A percentile compares a stretch with the other conserved stretches of the same genome.
Conservation (phyloP, 371 early-diverging fungal genomes). For the Circinella minor region DNA sequence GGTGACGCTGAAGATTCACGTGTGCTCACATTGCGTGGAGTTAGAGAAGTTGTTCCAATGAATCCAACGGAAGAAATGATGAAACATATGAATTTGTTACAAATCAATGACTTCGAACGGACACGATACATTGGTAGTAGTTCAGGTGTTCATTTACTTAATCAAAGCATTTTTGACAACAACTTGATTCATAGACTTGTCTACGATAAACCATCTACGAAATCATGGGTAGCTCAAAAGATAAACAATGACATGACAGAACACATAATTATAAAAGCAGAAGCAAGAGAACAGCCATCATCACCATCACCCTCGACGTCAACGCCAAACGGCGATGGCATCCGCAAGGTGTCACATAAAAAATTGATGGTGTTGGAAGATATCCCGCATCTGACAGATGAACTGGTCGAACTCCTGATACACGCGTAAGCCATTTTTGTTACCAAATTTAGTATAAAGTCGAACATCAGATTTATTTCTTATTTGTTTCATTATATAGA, state of each 20-base stretch:
- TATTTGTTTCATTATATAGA: conserved; percentile 18
- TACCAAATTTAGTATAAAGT: background rate
- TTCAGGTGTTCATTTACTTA: conserved; percentile 37
- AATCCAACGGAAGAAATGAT: background rate
- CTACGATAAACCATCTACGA: background rate
- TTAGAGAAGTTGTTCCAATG: background rate
- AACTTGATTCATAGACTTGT: background rate
- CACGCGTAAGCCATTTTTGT: conserved; percentile 20
- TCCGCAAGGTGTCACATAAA: background rate
- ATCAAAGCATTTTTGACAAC: conserved; percentile 7
- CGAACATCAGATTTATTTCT: background rate
- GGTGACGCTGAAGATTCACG: background rate
- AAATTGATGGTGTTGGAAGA: conserved; percentile 26
- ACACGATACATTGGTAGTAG: conserved; percentile 46
- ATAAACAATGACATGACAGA: conserved; percentile 41
- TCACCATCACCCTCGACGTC: no score
- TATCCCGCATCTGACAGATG: conserved; percentile 34
- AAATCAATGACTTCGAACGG: conserved; percentile 40
- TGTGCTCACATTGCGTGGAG: no score
- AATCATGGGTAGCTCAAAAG: conserved; percentile 37
- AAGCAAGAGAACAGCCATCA: conserved; percentile 8
- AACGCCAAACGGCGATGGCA: no score
- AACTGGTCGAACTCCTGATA: conserved; percentile 32
- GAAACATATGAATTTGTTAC: background rate
- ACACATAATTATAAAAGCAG: conserved; percentile 42